These are phyloP conservation scores for Juncus inflexus DNA, from an alignment of 176 grass and related monocot genomes.

Conservation along the genomic window DNA sequence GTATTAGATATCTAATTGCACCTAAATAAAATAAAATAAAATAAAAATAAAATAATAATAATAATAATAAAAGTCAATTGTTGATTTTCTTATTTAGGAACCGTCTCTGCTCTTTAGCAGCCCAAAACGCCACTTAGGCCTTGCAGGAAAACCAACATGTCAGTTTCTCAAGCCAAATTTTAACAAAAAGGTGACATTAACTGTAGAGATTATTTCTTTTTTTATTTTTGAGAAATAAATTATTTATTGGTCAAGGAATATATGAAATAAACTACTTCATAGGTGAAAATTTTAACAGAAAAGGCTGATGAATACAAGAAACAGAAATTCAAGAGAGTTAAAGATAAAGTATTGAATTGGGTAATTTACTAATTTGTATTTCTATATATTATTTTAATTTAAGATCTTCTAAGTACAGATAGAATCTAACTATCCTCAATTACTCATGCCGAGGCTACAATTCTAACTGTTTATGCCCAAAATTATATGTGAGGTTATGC, in stretches of 20 bases:
- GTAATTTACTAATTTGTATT: slow-evolving; percentile 40
- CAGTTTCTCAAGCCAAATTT: slow-evolving; percentile 71
- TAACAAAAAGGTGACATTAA: slow-evolving; percentile 81
- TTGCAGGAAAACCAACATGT: slow-evolving; percentile 70
- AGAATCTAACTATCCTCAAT: no score
- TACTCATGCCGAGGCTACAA: no score
- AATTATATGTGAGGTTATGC: no score
- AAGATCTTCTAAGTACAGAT: not conserved
- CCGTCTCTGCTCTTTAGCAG: slow-evolving; percentile 75
- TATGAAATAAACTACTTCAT: not conserved
- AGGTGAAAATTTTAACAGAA: slow-evolving; percentile 63
- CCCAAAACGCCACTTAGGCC: slow-evolving; percentile 70
- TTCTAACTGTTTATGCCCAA: no score
- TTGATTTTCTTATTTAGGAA: slow-evolving; percentile 44
- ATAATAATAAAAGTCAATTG: not conserved
- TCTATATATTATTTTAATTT: slow-evolving; percentile 14
- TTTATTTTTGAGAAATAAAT: no score
- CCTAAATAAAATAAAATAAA: no score
- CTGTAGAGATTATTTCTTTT: not conserved
- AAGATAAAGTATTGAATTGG: slow-evolving; percentile 95
- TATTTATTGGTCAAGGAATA: no score
- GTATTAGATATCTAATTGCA: no score
- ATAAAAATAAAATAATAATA: not conserved
- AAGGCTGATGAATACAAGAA: slow-evolving; percentile 84
- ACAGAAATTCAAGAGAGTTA: slow-evolving; percentile 77